Evolutionary conservation across 192 early-diverging fungal species (phyloP).

Genomic region (Linnemannia zychae): DNA sequence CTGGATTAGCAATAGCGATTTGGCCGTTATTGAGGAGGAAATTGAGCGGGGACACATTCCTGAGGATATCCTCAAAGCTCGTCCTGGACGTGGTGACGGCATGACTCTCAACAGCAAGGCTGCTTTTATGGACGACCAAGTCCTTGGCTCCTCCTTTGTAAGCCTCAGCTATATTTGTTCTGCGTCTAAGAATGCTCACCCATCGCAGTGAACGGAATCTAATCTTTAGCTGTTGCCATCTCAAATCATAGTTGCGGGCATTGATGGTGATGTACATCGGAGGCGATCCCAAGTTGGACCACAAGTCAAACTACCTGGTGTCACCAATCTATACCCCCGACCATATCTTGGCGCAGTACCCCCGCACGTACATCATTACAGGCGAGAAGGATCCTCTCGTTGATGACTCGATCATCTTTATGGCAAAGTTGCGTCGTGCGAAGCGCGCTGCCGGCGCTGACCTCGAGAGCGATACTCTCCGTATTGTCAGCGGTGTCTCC

Average conservation of each 20-base stretch:
- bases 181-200: background rate
- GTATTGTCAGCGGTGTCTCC: constrained; percentile 80
- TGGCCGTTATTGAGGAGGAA: constrained; percentile 54
- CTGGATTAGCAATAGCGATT: constrained; percentile 80
- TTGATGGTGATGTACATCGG: constrained; percentile 90
- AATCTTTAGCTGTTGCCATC: background rate
- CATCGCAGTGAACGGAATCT: background rate
- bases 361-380: constrained; percentile 90
- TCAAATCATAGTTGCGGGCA: constrained; percentile 70
- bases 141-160: constrained; percentile 85
- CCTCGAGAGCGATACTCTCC: constrained; percentile 55
- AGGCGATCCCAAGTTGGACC: constrained; percentile 81
- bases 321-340: constrained; percentile 90
- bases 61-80: constrained; percentile 28
- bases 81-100: constrained; percentile 61
- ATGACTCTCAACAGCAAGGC: constrained; percentile 82
- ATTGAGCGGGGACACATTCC: constrained; percentile 34
- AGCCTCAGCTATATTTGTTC: constrained; percentile 10
- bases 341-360: constrained; percentile 88
- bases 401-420: constrained; percentile 95
- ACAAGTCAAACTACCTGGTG: constrained; percentile 86
- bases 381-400: constrained; percentile 98
- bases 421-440: constrained; percentile 86
- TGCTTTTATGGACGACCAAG: constrained; percentile 89
- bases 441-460: constrained; percentile 63